Evolutionary conservation across 31 red algal genomes (phyloP).

Genomic region (Odonthalia washingtoniensis): DNA sequence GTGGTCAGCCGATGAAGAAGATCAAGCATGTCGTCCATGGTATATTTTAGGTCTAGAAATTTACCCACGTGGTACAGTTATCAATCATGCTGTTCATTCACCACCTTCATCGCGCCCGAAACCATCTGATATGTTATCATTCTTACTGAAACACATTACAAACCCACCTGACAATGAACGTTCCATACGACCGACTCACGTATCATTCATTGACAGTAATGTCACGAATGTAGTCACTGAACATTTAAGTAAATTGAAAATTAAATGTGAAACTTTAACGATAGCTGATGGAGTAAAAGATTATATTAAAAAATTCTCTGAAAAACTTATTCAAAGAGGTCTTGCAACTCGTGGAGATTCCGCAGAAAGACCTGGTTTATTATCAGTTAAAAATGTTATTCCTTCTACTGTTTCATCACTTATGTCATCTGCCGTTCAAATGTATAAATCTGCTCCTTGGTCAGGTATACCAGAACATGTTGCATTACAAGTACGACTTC

Average conservation of each 20-base stretch:
- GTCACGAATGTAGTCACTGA: slow-evolving; percentile 25
- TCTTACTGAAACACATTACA: slow-evolving; percentile 64
- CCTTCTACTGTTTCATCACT: not conserved
- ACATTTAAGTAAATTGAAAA: slow-evolving; percentile 23
- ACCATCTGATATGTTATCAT: slow-evolving; percentile 42
- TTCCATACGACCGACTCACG: slow-evolving; percentile 52
- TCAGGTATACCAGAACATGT: slow-evolving; percentile 59
- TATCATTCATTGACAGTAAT: slow-evolving; percentile 53
- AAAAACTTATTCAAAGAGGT: slow-evolving; percentile 56
- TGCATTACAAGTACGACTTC: slow-evolving; percentile 58
- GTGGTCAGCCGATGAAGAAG: slow-evolving; percentile 61
- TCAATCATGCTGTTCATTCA: slow-evolving; percentile 33
- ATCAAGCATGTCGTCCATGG: slow-evolving; percentile 69
- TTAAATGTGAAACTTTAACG: slow-evolving; percentile 43
- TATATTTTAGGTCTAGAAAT: slow-evolving; percentile 69
- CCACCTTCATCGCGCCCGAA: slow-evolving; percentile 44
- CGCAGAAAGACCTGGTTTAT: slow-evolving; percentile 61
- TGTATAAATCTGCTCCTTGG: slow-evolving; percentile 69
- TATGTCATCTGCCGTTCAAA: slow-evolving; percentile 25
- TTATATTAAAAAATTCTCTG: slow-evolving; percentile 63
- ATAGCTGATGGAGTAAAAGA: slow-evolving; percentile 74
- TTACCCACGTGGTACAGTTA: slow-evolving; percentile 80
- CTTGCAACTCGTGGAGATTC: slow-evolving; percentile 58
- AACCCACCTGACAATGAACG: slow-evolving; percentile 57
- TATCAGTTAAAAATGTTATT: slow-evolving; percentile 41